Evolutionary conservation across 2,329 filamentous ascomycete species (phyloP).

Genomic region (Fusarium humuli): DNA sequence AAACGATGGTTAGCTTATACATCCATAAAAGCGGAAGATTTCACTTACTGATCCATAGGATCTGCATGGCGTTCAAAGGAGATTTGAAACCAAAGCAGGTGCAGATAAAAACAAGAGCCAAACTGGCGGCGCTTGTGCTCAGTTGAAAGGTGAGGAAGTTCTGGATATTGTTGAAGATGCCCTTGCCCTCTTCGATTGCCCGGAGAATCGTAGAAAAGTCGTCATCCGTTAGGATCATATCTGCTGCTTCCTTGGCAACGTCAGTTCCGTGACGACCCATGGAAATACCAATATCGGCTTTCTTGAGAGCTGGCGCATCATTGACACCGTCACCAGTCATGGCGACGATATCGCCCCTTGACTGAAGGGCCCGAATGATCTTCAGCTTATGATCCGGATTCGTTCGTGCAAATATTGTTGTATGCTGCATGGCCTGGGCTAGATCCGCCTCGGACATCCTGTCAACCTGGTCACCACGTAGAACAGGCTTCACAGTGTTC

Average conservation of each 20-base stretch:
- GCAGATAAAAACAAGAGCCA: constrained; percentile 91
- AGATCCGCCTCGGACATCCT: constrained; percentile 88
- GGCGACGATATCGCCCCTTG: constrained; percentile 93
- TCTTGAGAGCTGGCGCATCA: constrained; percentile 95
- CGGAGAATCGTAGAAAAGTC: constrained; percentile 92
- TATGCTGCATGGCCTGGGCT: constrained; percentile 84
- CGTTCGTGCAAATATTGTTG: constrained; percentile 94
- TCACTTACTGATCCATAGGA: constrained; percentile 96
- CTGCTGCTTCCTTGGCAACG: constrained; percentile 95
- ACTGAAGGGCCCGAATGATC: constrained; percentile 91
- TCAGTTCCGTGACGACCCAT: constrained; percentile 97
- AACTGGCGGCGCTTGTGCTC: constrained; percentile 92
- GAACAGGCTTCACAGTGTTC: constrained; percentile 75
- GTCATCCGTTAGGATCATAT: constrained; percentile 92
- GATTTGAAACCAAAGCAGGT: constrained; percentile 94
- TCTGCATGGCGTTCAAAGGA: constrained; percentile 98
- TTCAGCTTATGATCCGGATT: constrained; percentile 99
- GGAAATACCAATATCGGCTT: constrained; percentile 96
- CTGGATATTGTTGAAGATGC: constrained; percentile 99
- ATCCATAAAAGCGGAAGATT: background rate
- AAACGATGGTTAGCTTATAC: constrained; percentile 26
- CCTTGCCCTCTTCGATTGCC: constrained; percentile 98
- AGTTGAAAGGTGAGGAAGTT: constrained; percentile 99
- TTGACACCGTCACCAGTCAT: constrained; percentile 99
- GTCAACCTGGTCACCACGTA: constrained; percentile 93